Base-by-base conservation (phyloP, 2,329 filamentous ascomycete genomes). In the Corinectria fuckeliana region DNA sequence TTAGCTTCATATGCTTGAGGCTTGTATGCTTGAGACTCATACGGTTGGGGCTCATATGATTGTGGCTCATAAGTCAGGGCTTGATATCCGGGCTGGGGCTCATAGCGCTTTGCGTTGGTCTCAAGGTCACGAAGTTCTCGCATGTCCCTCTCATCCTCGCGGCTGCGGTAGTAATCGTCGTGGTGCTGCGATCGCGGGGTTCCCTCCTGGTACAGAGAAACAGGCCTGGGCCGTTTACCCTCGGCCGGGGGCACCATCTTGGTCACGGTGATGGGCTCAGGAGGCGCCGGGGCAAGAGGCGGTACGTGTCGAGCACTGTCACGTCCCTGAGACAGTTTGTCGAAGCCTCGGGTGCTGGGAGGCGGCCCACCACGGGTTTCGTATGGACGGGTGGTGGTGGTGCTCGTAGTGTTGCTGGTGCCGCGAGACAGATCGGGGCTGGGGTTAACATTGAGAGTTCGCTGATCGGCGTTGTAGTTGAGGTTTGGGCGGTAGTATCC, bases 301-400 rank as follows among this genome's bases (percentile, higher is more conserved):
- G 80, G 78, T 13, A 82, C 75, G 5, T 76, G 71, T 8, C 73
- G 66, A 38, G 82, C 76, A 21, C 84, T 82, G 61, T 85, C 85
- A 6, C 62, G 68, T 30, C 76, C 45, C 57, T 83, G 78, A 65
- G 85, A 85, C 63, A 36, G 91, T 85, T 86, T 90, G 67, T 92
- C 90, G 63, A 92, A 86, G 0, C 88, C 90, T 66, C 89, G 81
- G 3, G 87, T 91, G 5, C 88, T 85, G 4, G 88, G 88, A 9
- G 91, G 90, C 2, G 89, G 90, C 0, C 83, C 81, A 28, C 82
- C 73, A 21, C 76, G 70, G 39, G 65, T 71, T 13, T 82, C 80
- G 58, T 79, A 77, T 6, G 71, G 71, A 5, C 74, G 73, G 59
- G 62, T 72, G 14, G 65, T 69, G 5, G 63, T 50, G 13, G 63